Base-by-base conservation (phyloP, 495 filamentous ascomycete species). In the Parathielavia hyrcaniae region DNA sequence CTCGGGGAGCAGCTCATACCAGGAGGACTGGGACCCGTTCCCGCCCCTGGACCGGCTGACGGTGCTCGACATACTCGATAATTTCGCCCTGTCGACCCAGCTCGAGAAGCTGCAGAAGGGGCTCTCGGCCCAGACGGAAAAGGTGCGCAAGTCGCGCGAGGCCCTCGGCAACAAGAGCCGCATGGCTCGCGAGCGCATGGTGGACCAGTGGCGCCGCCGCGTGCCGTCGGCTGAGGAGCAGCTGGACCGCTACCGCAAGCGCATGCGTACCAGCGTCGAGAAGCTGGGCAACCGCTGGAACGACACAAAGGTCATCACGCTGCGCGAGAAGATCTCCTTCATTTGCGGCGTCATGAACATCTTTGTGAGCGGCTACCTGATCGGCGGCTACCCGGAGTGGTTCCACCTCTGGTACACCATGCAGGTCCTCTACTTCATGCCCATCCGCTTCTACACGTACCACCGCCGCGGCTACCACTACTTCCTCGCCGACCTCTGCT, bases 311-410 rank as follows among this genome's bases (percentile, higher is more conserved):
- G 83, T 82, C 58, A 89, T 97, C 60, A 96, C 91, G 0, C 69
- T 88, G 35, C 85, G 91, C 43, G 95, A 98, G 79, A 98, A 98
- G 78, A 74, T 91, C 22, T 90, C 93, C 13, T 98, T 98, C 74
- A 95, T 98, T 55, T 88, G 86, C 44, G 93, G 90, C 64, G 91
- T 97, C 48, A 83, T 96, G 71, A 98, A 97, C 68, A 89, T 98
- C 68, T 95, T 97, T 72, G 85, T 97, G 65, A 95, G 89, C 60
- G 95, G 91, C 45, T 96, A 96, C 68, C 75, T 98, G 50, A 87
- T 97, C 58, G 93, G 95, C 50, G 89, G 83, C 22, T 85, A 78
- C 64, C 90, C 93, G 17, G 79, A 97, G 61, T 85, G 81, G 68
- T 95, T 98, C 73, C 90, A 96, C 61, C 70, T 85, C 53, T 98